A percentile compares a stretch with the other conserved stretches of the same genome.
Conservation (phyloP, 192 early-diverging fungal species). For the Nowakowskiella sp. region DNA sequence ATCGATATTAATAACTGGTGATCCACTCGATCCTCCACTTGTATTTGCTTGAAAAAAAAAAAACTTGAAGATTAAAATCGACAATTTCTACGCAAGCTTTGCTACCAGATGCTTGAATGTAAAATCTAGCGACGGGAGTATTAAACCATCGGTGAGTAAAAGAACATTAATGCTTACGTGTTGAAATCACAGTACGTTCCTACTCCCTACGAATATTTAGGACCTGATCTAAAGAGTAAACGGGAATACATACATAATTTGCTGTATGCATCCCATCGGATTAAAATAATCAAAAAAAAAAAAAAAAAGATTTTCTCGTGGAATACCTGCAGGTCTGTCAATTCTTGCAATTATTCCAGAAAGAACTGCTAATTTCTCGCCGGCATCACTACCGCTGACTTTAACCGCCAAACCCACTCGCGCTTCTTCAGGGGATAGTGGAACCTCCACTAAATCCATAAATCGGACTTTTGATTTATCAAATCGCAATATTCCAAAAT, state of each 20-base stretch:
- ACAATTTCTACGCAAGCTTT: background rate
- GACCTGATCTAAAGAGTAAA: too few relatives aligned
- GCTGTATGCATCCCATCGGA: background rate
- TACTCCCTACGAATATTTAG: too few relatives aligned
- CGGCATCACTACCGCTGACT: slow-evolving; percentile 40
- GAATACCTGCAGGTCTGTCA: slow-evolving; percentile 27
- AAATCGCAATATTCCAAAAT: slow-evolving; percentile 71
- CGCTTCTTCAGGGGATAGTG: slow-evolving; percentile 58
- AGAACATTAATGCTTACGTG: too few relatives aligned
- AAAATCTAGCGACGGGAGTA: slow-evolving; percentile 7
- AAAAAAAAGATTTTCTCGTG: slow-evolving; percentile 7
- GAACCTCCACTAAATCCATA: slow-evolving; percentile 60
- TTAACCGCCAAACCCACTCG: slow-evolving; percentile 74
- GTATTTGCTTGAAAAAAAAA: too few relatives aligned
- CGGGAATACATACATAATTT: slow-evolving; percentile 7
- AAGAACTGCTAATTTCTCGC: slow-evolving; percentile 32
- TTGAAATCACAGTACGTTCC: too few relatives aligned
- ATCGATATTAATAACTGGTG: slow-evolving; percentile 72
- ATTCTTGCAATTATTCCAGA: slow-evolving; percentile 33
- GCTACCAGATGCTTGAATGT: slow-evolving; percentile 19
- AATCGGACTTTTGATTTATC: slow-evolving; percentile 65
- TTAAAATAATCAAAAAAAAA: background rate
- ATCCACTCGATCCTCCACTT: slow-evolving; percentile 67
- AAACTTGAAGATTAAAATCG: too few relatives aligned
- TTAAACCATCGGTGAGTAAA: too few relatives aligned